These are phyloP conservation scores for Sphagnum tenellum DNA, from an alignment of 225 moss, liverwort and hornwort genomes.

Conservation along the genomic window DNA sequence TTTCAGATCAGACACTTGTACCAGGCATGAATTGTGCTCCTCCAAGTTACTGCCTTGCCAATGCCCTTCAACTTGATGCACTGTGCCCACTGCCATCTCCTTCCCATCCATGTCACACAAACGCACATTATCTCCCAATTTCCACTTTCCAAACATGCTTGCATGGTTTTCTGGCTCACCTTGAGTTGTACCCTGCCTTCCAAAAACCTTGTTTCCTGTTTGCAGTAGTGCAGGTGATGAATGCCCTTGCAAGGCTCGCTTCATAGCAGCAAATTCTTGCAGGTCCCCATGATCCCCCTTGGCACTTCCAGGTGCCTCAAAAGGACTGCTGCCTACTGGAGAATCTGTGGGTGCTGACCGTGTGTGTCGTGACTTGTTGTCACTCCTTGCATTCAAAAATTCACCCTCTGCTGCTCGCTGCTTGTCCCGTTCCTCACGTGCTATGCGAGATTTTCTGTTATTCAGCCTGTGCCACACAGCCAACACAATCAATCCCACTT, in stretches of 20 bases:
- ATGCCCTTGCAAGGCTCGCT: slow-evolving; percentile 10
- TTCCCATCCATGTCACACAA: slow-evolving; percentile 59
- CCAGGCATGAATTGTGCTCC: slow-evolving; percentile 71
- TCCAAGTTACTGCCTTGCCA: slow-evolving; percentile 65
- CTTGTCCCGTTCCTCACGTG: slow-evolving; percentile 86
- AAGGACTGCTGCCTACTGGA: slow-evolving; percentile 41
- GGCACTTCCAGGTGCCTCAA: slow-evolving; percentile 39
- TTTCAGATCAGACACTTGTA: slow-evolving; percentile 64
- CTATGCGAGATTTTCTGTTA: slow-evolving; percentile 97
- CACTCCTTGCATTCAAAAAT: slow-evolving; percentile 23
- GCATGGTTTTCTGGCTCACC: slow-evolving; percentile 29
- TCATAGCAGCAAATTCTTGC: slow-evolving; percentile 22
- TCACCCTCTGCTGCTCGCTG: slow-evolving; percentile 59
- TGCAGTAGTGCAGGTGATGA: slow-evolving; percentile 21
- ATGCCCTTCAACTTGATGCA: slow-evolving; percentile 48
- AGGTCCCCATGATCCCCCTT: slow-evolving; percentile 55
- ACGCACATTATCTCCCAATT: slow-evolving; percentile 55
- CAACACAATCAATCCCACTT: slow-evolving; percentile 47
- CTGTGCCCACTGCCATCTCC: slow-evolving; percentile 65
- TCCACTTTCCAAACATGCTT: slow-evolving; percentile 30
- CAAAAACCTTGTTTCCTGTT: slow-evolving; percentile 15
- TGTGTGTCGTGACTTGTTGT: slow-evolving; percentile 58
- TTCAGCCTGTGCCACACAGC: slow-evolving; percentile 80
- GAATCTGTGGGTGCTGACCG: slow-evolving; percentile 55
- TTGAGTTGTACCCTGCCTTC: slow-evolving; percentile 5